phyloP scores from a whole-genome alignment of 2,329 filamentous ascomycete genomes.

The Metarhizium guizhouense region DNA sequence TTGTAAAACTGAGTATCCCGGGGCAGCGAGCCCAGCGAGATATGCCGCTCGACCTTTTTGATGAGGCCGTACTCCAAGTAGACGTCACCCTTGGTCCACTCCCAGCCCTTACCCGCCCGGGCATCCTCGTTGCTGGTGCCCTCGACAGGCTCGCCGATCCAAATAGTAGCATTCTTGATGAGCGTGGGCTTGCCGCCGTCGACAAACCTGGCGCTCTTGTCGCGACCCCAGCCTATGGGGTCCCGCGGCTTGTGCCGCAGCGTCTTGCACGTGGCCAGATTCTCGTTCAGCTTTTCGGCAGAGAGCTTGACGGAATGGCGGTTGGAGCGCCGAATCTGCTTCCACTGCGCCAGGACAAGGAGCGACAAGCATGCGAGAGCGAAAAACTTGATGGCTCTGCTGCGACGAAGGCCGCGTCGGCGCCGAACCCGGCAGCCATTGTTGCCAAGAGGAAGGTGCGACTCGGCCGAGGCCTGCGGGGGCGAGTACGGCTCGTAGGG shows the following conservation, averaged over 20 bases:
- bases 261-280: constrained; percentile 46
- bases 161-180: constrained; percentile 58
- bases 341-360: constrained; percentile 41
- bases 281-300: constrained; percentile 39
- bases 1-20: constrained; percentile 43
- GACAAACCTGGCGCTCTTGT: constrained; percentile 51
- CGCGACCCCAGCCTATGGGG: constrained; percentile 45
- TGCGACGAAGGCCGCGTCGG: constrained; percentile 28
- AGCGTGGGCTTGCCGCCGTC: constrained; percentile 50
- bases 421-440: constrained; percentile 11
- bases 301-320: constrained; percentile 33
- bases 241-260: constrained; percentile 46
- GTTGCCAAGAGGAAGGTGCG: not conserved
- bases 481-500: constrained; percentile 34
- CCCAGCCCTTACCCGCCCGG: constrained; percentile 47
- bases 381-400: constrained; percentile 33
- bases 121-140: constrained; percentile 44
- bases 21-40: constrained; percentile 33
- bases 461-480: constrained; percentile 13
- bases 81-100: constrained; percentile 53
- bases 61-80: constrained; percentile 54
- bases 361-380: constrained; percentile 39
- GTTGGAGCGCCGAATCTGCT: constrained; percentile 25
- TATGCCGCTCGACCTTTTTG: constrained; percentile 37
- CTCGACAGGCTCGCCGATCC: constrained; percentile 51